Evolutionary conservation across 805 yeast species (phyloP), one percentile per base, ranked within the genome.

Genomic region (Cyberlindnera maritima): DNA sequence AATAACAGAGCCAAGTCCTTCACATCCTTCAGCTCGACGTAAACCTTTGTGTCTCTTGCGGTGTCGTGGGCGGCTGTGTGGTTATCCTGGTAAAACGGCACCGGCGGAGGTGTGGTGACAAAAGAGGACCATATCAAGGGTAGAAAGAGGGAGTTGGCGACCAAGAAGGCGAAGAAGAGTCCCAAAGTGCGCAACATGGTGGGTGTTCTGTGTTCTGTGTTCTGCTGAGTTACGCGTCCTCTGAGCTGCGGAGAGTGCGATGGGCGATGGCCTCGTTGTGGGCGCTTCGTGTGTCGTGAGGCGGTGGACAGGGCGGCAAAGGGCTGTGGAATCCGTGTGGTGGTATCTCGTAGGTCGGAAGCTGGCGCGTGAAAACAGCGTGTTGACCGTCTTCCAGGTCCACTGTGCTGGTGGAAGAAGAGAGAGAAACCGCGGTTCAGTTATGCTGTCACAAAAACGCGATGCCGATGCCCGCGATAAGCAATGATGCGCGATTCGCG

Each of bases 91-190:
- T n/a, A n/a, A n/a, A 28, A 21, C 9, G 25, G 25, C 25, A 21
- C 9, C 13, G 31, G n/a, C n/a, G 31, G 31, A 7, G 13, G 31
- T 28, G 39, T 36, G 19, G 39, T 23, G 7, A 9, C 18, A 11
- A 26, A 23, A 17, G 21, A 28, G 10, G 42, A 18, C 49, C 49
- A 46, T 13, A 46, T 46, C 36, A 38, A 20, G 3, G 50, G 46
- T 21, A 47, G 6, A 6, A 47, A 12, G n/a, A 47, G 12, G 13
- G 41, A 7, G 35, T 47, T 42, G 18, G 41, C 46, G 17, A 41
- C 31, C 25, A 41, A 18, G 17, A 46, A 41, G 19, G 32, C 45
- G 14, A 35, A n/a, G 25, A 46, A 37, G 36, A 41, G 33, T 2
- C 35, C 19, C 42, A 41, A 15, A 5, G 42, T 41, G 10, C 39